Percentiles rank a stretch among this genome's conserved stretches.
Conservation (phyloP, 495 filamentous ascomycete species). For the Penicillium longicatenatum region DNA sequence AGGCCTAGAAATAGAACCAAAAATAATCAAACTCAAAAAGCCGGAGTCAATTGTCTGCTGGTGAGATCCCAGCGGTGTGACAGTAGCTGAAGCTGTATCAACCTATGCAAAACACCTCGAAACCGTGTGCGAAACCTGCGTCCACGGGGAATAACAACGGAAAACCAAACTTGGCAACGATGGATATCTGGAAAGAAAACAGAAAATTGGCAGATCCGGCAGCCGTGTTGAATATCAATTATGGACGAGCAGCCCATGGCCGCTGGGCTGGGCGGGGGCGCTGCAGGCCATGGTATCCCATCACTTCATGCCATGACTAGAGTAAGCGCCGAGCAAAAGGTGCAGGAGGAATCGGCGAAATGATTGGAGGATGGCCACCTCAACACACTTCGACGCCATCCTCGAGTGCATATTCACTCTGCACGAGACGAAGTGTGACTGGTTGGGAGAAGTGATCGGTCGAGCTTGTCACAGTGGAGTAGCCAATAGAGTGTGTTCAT, state of each 20-base stretch:
- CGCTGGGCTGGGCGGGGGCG: slow-evolving; percentile 17
- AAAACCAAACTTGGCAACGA: slow-evolving; percentile 17
- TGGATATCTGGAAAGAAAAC: slow-evolving; percentile 20
- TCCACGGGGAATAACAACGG: slow-evolving; percentile 31
- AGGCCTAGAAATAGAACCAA: slow-evolving; percentile 6
- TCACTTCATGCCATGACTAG: slow-evolving; percentile 25
- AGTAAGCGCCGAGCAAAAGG: slow-evolving; percentile 39
- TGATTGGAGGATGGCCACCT: slow-evolving; percentile 31
- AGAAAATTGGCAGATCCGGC: slow-evolving; percentile 19
- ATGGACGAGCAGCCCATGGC: slow-evolving; percentile 14
- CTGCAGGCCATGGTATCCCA: slow-evolving; percentile 27
- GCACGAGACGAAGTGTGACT: slow-evolving; percentile 28
- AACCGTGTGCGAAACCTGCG: slow-evolving; percentile 39
- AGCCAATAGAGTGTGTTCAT: slow-evolving; percentile 20
- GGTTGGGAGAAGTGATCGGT: slow-evolving; percentile 28
- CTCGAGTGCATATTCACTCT: slow-evolving; percentile 23
- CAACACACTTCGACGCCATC: slow-evolving; percentile 7
- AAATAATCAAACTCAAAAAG: slow-evolving; percentile 4
- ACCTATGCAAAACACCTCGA: slow-evolving; percentile 21
- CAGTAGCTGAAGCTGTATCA: slow-evolving; percentile 26
- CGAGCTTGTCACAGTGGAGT: slow-evolving; percentile 45
- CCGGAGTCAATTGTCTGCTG: slow-evolving; percentile 17
- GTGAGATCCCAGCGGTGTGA: slow-evolving; percentile 18
- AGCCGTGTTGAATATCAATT: slow-evolving; percentile 42
- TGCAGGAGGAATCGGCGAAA: slow-evolving; percentile 14